Conservation (phyloP, 2,329 filamentous ascomycete species). For the Talaromyces sp. region DNA sequence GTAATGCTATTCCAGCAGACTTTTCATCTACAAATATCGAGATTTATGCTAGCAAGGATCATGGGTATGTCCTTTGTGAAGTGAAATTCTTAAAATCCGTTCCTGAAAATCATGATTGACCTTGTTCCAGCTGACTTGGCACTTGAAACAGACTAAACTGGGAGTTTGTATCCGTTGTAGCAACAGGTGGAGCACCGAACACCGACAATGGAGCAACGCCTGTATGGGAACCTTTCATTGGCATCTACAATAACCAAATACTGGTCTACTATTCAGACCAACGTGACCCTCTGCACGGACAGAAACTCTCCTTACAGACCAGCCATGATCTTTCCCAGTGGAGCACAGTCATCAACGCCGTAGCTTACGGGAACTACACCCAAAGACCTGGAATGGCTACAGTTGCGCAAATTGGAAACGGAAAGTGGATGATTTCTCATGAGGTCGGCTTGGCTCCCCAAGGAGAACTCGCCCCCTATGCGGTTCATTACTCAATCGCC, state of each 20-base stretch:
- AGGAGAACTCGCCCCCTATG: conserved; percentile 11
- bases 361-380: conserved; percentile 57
- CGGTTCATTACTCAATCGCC: conserved; percentile 45
- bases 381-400: conserved; percentile 68
- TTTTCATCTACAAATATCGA: conserved; percentile 65
- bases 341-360: conserved; percentile 61
- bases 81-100: not conserved
- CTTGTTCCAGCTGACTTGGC: too few relatives aligned
- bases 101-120: too few relatives aligned
- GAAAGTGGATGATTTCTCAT: conserved; percentile 10
- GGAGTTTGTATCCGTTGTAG: conserved; percentile 66
- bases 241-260: conserved; percentile 44
- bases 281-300: conserved; percentile 58
- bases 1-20: conserved; percentile 54
- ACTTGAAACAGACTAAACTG: conserved; percentile 54
- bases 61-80: not conserved
- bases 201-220: conserved; percentile 65
- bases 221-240: conserved; percentile 70
- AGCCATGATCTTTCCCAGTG: conserved; percentile 59
- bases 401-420: conserved; percentile 42
- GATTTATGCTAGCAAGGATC: conserved; percentile 62
- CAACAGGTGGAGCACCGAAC: conserved; percentile 59
- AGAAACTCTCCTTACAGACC: conserved; percentile 66
- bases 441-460: conserved; percentile 7
- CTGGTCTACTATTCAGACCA: conserved; percentile 68